Evolutionary conservation across 2,329 filamentous ascomycete species (phyloP).

Genomic region (Bipolaris sorokiniana): DNA sequence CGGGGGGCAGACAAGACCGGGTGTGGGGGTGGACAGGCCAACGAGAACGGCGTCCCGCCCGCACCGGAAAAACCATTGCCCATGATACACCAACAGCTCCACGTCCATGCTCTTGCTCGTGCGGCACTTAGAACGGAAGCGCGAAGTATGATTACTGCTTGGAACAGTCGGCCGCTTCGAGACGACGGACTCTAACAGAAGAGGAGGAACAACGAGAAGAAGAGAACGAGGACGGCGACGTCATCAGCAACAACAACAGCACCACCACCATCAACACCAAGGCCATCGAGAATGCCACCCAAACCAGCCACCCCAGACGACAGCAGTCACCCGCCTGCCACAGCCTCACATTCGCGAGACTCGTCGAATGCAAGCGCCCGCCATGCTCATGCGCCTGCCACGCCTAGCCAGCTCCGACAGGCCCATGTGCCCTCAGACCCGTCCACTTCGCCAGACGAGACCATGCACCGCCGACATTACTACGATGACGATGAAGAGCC

Average conservation of each 20-base stretch:
- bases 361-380: conserved; percentile 40
- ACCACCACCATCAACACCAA: not conserved
- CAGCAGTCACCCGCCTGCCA: conserved; percentile 26
- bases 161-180: not conserved
- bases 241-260: not conserved
- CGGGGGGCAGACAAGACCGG: conserved; percentile 2
- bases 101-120: conserved; percentile 10
- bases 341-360: conserved; percentile 38
- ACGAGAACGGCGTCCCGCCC: not conserved
- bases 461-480: conserved; percentile 37
- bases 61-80: conserved; percentile 11
- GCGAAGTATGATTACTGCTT: conserved; percentile 24
- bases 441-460: conserved; percentile 53
- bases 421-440: conserved; percentile 50
- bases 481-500: conserved; percentile 27
- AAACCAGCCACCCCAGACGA: conserved; percentile 27
- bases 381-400: conserved; percentile 44
- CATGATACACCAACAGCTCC: not conserved
- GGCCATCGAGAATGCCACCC: conserved; percentile 29
- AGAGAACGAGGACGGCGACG: too few relatives aligned
- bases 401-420: conserved; percentile 51
- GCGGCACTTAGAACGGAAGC: conserved; percentile 9
- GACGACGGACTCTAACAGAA: conserved; percentile 1
- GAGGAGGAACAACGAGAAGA: not conserved
- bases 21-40: not conserved